Evolutionary conservation across 2,329 filamentous ascomycete species (phyloP).

Genomic region (Ceratocystis cubensis): DNA sequence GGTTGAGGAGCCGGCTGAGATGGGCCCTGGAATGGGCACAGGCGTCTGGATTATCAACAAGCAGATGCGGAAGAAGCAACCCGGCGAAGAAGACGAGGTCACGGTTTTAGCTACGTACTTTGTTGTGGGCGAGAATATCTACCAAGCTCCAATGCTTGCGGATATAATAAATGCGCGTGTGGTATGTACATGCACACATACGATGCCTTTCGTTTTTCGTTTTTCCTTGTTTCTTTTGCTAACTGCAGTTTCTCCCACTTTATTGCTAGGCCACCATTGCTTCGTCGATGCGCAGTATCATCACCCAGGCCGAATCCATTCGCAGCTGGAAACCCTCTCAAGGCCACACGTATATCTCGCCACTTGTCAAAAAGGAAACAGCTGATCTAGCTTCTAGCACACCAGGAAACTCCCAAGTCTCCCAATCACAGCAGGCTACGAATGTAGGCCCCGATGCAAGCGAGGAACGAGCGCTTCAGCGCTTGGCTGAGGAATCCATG

Average conservation of each 20-base stretch:
- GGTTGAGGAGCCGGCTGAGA: constrained; percentile 51
- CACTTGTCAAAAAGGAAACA: constrained; percentile 24
- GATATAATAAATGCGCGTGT: constrained; percentile 48
- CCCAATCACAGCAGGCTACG: constrained; percentile 20
- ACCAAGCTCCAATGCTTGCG: constrained; percentile 49
- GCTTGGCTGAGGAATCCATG: constrained; percentile 46
- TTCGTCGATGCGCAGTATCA: constrained; percentile 40
- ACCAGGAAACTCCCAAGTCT: constrained; percentile 24
- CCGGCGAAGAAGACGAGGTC: constrained; percentile 45
- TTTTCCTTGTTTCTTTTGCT: neutral
- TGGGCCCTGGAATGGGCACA: constrained; percentile 50
- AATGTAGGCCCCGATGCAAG: constrained; percentile 25
- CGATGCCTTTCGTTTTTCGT: neutral
- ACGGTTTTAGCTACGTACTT: constrained; percentile 50
- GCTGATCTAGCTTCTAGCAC: constrained; percentile 26
- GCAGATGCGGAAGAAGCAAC: constrained; percentile 48
- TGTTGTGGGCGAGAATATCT: constrained; percentile 53
- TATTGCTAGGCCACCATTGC: constrained; percentile 40
- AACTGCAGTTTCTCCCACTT: neutral
- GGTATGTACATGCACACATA: constrained; percentile 30
- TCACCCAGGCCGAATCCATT: constrained; percentile 39
- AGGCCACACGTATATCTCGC: constrained; percentile 40
- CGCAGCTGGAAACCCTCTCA: constrained; percentile 43
- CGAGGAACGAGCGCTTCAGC: constrained; percentile 33
- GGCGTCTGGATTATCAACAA: constrained; percentile 60